Percentiles rank a stretch among this genome's conserved stretches.
phyloP scores from a whole-genome alignment of 768 basidiomycete genomes.

The Stropharia rugosoannulata region DNA sequence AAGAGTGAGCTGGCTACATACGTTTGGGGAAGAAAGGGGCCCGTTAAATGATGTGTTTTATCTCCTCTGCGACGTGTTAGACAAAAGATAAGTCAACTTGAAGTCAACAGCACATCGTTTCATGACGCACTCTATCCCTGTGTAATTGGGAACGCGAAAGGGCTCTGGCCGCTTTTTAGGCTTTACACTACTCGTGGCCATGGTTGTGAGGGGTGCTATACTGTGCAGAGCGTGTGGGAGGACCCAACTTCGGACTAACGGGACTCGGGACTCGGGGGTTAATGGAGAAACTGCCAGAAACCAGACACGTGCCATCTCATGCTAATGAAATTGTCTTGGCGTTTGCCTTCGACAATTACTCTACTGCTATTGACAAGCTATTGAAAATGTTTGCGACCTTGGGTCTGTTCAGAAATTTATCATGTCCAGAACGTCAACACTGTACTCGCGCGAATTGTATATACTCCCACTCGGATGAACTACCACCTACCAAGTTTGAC shows the following conservation, averaged over 20 bases:
- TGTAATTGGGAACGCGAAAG: conserved; percentile 2
- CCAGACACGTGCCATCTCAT: too few relatives aligned
- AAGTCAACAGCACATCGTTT: background rate
- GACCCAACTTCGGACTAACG: too few relatives aligned
- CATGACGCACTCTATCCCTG: background rate
- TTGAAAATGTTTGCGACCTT: conserved; percentile 61
- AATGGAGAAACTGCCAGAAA: too few relatives aligned
- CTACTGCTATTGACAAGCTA: conserved; percentile 19
- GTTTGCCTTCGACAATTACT: too few relatives aligned
- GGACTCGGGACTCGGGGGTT: too few relatives aligned
- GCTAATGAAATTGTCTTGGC: too few relatives aligned
- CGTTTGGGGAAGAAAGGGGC: conserved; percentile 66
- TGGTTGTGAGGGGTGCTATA: background rate
- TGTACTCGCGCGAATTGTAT: conserved; percentile 59
- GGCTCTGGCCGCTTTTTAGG: conserved; percentile 15
- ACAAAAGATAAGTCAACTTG: background rate
- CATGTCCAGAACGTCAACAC: conserved; percentile 53
- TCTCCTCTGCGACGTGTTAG: background rate
- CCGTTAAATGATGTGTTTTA: conserved; percentile 25
- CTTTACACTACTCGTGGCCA: conserved; percentile 4
- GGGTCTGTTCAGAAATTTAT: conserved; percentile 53
- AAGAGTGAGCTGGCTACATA: conserved; percentile 26
- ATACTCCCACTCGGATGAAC: conserved; percentile 58
- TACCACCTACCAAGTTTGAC: conserved; percentile 31
- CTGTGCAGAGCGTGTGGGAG: too few relatives aligned